Conservation (phyloP, 139 green algal species). For the Trebouxia sp. region DNA sequence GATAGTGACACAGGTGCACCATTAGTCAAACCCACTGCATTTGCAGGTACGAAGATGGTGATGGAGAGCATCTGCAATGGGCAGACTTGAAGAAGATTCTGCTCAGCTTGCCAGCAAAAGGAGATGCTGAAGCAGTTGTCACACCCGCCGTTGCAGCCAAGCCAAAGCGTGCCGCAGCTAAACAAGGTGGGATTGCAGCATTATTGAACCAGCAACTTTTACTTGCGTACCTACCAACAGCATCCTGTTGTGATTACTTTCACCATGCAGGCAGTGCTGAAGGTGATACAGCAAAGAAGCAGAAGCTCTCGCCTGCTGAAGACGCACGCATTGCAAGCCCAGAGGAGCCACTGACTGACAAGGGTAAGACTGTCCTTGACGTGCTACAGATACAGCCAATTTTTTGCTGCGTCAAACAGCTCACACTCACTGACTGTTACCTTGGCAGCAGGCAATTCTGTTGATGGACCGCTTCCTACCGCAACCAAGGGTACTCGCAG, state of each 20-base stretch:
- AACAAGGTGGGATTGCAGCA: too few species aligned
- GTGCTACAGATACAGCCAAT: too few species aligned
- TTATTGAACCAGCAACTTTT: too few species aligned
- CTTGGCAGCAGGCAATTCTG: neutral
- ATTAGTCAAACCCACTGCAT: neutral
- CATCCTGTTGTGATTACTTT: too few species aligned
- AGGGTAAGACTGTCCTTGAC: neutral
- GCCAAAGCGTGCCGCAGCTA: neutral
- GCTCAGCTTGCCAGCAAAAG: conserved; percentile 2
- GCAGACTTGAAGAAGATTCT: conserved; percentile 24
- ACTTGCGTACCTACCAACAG: too few species aligned
- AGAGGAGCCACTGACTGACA: neutral
- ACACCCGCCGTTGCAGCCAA: neutral
- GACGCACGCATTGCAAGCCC: neutral
- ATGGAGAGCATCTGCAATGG: conserved; percentile 32
- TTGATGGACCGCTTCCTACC: neutral
- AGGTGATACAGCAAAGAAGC: neutral
- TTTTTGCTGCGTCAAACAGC: too few species aligned
- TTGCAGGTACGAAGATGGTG: conserved; percentile 45
- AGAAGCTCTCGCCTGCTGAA: conserved; percentile 18
- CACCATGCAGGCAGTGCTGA: neutral
- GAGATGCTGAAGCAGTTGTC: neutral
- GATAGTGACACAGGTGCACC: neutral
- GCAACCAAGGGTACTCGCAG: neutral
- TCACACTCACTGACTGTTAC: too few species aligned